Evolutionary conservation across 1,284 basidiomycete species (phyloP).

Genomic region (Heterobasidion irregulare): DNA sequence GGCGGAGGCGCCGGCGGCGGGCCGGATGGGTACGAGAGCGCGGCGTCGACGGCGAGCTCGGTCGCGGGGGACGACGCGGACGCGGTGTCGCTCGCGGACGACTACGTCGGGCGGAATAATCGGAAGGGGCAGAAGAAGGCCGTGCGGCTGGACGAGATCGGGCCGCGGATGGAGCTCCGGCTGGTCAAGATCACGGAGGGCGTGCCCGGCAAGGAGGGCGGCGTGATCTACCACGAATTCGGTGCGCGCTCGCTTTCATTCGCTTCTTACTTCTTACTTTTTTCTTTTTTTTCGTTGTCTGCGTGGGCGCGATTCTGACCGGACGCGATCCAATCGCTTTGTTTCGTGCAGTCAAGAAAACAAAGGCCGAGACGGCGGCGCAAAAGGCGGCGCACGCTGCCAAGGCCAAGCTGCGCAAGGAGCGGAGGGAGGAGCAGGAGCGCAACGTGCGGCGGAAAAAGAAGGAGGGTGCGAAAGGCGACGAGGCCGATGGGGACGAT

Average conservation of each 20-base stretch:
- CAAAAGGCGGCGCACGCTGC: constrained; percentile 71
- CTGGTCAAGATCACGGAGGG: constrained; percentile 95
- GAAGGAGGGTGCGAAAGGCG: constrained; percentile 31
- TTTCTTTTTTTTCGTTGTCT: neutral
- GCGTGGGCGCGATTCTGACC: too few relatives aligned
- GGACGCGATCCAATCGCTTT: neutral
- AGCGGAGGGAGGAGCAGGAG: constrained; percentile 81
- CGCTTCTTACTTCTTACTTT: neutral
- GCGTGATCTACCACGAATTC: constrained; percentile 88
- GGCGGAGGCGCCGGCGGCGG: constrained; percentile 51
- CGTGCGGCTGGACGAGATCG: constrained; percentile 88
- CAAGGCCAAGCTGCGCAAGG: constrained; percentile 65
- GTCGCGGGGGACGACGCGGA: constrained; percentile 72
- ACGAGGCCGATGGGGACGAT: constrained; percentile 47
- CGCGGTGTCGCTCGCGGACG: constrained; percentile 77
- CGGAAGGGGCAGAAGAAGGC: constrained; percentile 87
- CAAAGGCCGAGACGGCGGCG: constrained; percentile 59
- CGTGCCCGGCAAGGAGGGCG: constrained; percentile 82
- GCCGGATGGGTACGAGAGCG: constrained; percentile 78
- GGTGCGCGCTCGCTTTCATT: constrained; percentile 38
- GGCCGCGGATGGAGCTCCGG: constrained; percentile 89
- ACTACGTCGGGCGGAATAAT: constrained; percentile 94
- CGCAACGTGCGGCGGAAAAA: constrained; percentile 81
- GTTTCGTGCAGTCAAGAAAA: constrained; percentile 63
- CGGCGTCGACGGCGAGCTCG: constrained; percentile 65